phyloP scores from a whole-genome alignment of 257 asterid species.

The Forsythia viridissima region DNA sequence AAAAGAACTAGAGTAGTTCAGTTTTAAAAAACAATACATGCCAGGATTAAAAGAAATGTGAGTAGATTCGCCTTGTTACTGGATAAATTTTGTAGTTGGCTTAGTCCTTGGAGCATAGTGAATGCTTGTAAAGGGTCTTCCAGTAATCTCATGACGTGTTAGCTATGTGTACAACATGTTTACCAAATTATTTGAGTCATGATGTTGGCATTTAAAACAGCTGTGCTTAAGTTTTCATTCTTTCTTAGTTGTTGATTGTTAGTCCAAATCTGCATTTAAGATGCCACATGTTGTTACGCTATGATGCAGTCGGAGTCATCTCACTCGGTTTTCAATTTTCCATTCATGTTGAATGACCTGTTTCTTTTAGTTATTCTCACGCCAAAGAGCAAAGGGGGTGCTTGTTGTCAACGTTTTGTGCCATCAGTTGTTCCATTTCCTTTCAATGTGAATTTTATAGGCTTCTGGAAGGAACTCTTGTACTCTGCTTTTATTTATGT shows the following conservation, averaged over 20 bases:
- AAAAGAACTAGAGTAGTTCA: neutral
- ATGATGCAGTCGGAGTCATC: neutral
- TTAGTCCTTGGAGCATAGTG: neutral
- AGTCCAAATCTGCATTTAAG: neutral
- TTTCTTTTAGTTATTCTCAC: neutral
- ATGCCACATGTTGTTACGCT: neutral
- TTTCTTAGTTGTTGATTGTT: neutral
- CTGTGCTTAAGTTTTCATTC: neutral
- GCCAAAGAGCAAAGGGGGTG: neutral
- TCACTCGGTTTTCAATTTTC: neutral
- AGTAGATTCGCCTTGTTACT: neutral
- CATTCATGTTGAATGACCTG: neutral
- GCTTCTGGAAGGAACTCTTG: neutral
- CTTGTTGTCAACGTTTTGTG: neutral
- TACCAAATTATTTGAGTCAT: neutral
- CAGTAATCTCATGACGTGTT: neutral
- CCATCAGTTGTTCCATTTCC: neutral
- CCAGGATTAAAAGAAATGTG: neutral
- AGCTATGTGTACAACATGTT: neutral
- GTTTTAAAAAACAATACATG: neutral
- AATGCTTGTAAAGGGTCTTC: neutral
- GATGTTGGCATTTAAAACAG: neutral
- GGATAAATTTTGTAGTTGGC: neutral
- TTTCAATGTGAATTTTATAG: neutral
- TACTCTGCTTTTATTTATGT: neutral